phyloP scores from a whole-genome alignment of 1,284 basidiomycete species.

The Coriolopsis trogii region DNA sequence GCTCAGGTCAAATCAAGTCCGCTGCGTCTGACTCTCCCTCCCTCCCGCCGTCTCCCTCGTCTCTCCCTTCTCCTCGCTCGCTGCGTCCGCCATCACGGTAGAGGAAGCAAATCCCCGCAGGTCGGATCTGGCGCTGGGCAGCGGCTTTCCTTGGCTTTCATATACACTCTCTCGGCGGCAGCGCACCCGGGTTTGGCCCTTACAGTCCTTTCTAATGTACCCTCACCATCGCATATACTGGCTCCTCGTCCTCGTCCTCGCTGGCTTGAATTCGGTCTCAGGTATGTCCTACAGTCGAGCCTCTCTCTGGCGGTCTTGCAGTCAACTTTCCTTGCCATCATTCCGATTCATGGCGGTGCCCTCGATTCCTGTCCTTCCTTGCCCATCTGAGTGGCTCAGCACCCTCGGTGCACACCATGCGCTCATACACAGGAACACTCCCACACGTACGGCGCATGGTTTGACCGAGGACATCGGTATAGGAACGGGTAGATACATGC shows the following conservation, averaged over 20 bases:
- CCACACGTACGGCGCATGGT: too few species aligned
- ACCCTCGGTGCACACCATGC: neutral
- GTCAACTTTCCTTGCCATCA: neutral
- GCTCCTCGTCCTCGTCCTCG: constrained; percentile 17
- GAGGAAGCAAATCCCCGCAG: constrained; percentile 24
- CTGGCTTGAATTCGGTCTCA: constrained; percentile 17
- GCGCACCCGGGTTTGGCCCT: constrained; percentile 6
- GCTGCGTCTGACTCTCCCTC: constrained; percentile 2
- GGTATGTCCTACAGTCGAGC: constrained; percentile 11
- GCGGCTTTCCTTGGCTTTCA: constrained; percentile 20
- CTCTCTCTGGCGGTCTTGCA: neutral
- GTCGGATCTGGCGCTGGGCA: constrained; percentile 26
- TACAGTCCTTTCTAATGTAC: constrained; percentile 25
- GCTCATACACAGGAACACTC: too few species aligned
- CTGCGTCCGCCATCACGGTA: constrained; percentile 12
- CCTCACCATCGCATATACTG: constrained; percentile 21
- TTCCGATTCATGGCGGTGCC: neutral
- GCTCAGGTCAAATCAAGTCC: neutral
- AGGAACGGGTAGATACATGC: too few species aligned
- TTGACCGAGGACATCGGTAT: too few species aligned
- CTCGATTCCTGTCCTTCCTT: neutral
- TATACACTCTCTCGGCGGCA: constrained; percentile 14
- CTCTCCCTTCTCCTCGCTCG: constrained; percentile 9
- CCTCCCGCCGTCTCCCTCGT: constrained; percentile 12
- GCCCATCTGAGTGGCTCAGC: neutral